Percentiles rank a stretch among this genome's conserved stretches.
Conservation (phyloP, 176 grass and related monocot species). For the Tuctoria greenei region DNA sequence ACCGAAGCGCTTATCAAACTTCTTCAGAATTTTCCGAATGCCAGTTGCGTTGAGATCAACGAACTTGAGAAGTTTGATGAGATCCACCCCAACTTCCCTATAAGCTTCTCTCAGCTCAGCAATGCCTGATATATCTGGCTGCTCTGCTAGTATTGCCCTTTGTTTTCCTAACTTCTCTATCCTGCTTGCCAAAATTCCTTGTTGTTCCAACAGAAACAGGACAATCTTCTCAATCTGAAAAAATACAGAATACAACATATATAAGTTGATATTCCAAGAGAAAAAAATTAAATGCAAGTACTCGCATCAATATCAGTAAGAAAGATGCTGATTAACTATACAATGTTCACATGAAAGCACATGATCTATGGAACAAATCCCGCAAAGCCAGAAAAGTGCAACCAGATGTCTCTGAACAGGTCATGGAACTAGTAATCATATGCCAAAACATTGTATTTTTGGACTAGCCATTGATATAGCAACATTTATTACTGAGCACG, state of each 20-base stretch:
- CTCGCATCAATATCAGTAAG: conserved; percentile 8
- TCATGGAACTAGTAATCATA: neutral
- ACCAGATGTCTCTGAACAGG: neutral
- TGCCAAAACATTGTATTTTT: neutral
- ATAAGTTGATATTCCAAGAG: conserved; percentile 2
- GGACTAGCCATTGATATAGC: neutral
- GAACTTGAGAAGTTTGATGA: conserved; percentile 97
- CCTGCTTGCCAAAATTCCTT: conserved; percentile 81
- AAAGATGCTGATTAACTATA: neutral
- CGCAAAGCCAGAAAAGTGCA: neutral
- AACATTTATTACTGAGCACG: neutral
- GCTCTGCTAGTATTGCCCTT: conserved; percentile 64
- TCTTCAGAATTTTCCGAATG: conserved; percentile 98
- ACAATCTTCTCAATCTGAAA: conserved; percentile 93
- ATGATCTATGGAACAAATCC: neutral
- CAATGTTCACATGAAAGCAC: neutral
- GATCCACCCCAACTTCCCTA: conserved; percentile 76
- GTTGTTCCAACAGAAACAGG: conserved; percentile 90
- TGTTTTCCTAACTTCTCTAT: conserved; percentile 91
- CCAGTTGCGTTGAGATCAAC: conserved; percentile 97
- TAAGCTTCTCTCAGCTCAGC: conserved; percentile 81
- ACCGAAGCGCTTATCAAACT: conserved; percentile 94
- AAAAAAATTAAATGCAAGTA: neutral
- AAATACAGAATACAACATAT: conserved; percentile 18
- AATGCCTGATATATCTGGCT: conserved; percentile 91